Percentiles rank a stretch among this genome's conserved stretches.
These are phyloP conservation scores for Aspergillus egyptiacus DNA, from an alignment of 495 filamentous ascomycete genomes.

Conservation along the genomic window DNA sequence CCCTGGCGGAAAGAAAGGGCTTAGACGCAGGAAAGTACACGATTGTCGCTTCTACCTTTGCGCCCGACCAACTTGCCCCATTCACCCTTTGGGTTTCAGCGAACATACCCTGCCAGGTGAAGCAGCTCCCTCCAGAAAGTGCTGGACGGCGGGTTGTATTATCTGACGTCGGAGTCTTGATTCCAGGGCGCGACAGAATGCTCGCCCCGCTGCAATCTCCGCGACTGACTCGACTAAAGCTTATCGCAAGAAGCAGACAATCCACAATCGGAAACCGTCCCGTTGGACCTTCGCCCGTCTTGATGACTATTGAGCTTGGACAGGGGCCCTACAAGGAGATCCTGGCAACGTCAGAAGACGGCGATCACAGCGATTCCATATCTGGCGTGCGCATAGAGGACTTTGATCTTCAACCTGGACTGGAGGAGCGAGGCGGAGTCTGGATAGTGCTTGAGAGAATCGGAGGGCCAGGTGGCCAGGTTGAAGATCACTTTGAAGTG, in stretches of 20 bases:
- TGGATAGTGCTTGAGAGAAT: slow-evolving; percentile 78
- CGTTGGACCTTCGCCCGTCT: slow-evolving; percentile 49
- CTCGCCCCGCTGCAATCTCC: slow-evolving; percentile 44
- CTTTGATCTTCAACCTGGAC: slow-evolving; percentile 59
- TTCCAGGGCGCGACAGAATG: slow-evolving; percentile 46
- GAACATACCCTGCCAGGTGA: slow-evolving; percentile 45
- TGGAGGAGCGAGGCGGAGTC: slow-evolving; percentile 45
- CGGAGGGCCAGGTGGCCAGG: slow-evolving; percentile 45
- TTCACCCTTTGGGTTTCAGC: slow-evolving; percentile 70
- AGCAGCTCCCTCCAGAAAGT: slow-evolving; percentile 55
- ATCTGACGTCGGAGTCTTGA: slow-evolving; percentile 45
- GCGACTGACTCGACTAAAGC: slow-evolving; percentile 53
- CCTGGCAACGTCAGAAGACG: slow-evolving; percentile 53
- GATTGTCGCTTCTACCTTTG: slow-evolving; percentile 82
- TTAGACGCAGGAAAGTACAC: slow-evolving; percentile 72
- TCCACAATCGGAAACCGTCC: slow-evolving; percentile 32
- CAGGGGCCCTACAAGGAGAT: slow-evolving; percentile 59
- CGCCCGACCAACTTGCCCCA: slow-evolving; percentile 63
- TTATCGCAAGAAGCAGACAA: slow-evolving; percentile 43
- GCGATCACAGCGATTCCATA: slow-evolving; percentile 61
- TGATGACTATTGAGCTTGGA: slow-evolving; percentile 61
- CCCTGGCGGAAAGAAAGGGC: slow-evolving; percentile 52
- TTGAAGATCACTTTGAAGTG: slow-evolving; percentile 54
- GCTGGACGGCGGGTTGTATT: slow-evolving; percentile 59
- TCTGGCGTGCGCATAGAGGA: slow-evolving; percentile 65